phyloP scores from a whole-genome alignment of 768 basidiomycete species.

The Termitomyces sp. region DNA sequence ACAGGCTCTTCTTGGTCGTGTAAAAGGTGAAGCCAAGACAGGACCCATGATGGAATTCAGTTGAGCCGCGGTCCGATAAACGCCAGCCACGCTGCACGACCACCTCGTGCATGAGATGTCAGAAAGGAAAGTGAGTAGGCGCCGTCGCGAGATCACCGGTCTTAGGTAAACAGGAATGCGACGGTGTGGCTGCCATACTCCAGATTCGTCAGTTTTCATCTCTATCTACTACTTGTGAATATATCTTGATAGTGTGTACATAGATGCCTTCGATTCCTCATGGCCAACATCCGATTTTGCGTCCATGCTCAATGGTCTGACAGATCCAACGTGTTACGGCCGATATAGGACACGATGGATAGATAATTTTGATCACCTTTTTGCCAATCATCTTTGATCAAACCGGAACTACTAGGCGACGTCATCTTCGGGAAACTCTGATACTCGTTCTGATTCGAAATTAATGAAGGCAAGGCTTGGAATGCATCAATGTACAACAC shows the following conservation, averaged over 20 bases:
- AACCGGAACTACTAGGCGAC: background rate
- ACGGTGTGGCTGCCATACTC: background rate
- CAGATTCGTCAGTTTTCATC: background rate
- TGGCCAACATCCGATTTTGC: background rate
- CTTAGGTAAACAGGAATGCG: background rate
- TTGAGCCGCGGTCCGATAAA: background rate
- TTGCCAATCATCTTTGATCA: background rate
- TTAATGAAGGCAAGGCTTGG: background rate
- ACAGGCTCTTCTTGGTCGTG: background rate
- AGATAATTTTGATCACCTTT: background rate
- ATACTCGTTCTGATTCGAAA: background rate
- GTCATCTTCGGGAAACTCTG: background rate
- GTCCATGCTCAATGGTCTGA: background rate
- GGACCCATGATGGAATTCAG: background rate
- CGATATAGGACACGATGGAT: background rate
- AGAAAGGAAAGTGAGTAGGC: background rate
- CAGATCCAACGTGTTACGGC: background rate
- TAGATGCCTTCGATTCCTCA: background rate
- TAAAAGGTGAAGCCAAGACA: background rate
- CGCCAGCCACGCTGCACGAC: background rate
- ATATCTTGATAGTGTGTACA: background rate
- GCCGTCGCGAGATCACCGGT: background rate
- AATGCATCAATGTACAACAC: background rate
- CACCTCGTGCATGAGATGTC: background rate
- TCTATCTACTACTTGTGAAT: background rate